These are phyloP conservation scores for Rubroboletus satanas DNA, from an alignment of 768 basidiomycete genomes.

Conservation along the genomic window DNA sequence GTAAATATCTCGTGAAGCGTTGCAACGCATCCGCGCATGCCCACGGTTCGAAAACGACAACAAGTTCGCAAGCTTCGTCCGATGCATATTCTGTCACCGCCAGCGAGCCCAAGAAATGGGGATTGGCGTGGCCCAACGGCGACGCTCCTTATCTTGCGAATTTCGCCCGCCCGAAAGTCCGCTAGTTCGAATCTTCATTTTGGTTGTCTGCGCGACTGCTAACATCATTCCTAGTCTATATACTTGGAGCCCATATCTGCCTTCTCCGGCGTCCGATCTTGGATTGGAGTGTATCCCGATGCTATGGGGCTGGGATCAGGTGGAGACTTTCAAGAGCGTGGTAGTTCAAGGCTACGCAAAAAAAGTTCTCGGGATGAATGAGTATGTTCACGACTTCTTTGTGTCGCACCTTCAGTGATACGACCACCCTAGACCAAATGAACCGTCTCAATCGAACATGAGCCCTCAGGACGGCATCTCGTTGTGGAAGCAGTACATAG, in stretches of 20 bases:
- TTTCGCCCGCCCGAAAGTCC: conserved; percentile 45
- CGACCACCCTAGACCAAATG: conserved; percentile 55
- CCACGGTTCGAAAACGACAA: conserved; percentile 1
- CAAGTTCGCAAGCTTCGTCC: neutral
- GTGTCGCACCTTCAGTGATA: neutral
- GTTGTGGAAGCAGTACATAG: conserved; percentile 63
- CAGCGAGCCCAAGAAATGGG: conserved; percentile 43
- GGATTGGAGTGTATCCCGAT: conserved; percentile 62
- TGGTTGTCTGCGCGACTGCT: neutral
- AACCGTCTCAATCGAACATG: conserved; percentile 62
- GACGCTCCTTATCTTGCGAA: conserved; percentile 45
- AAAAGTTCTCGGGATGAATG: conserved; percentile 68
- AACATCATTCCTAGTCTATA: conserved; percentile 41
- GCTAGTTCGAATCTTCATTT: conserved; percentile 35
- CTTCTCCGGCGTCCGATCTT: conserved; percentile 36
- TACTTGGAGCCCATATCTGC: conserved; percentile 61
- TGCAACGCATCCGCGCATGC: conserved; percentile 13
- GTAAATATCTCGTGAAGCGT: conserved; percentile 13
- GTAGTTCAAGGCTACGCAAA: conserved; percentile 53
- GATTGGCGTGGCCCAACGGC: conserved; percentile 66
- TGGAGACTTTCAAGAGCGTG: conserved; percentile 42
- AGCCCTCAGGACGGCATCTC: conserved; percentile 45
- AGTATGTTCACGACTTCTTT: conserved; percentile 44
- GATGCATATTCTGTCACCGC: neutral
- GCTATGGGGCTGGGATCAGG: conserved; percentile 65